Conservation (phyloP, 345 rosid species). For the Hibiscus trionum region DNA sequence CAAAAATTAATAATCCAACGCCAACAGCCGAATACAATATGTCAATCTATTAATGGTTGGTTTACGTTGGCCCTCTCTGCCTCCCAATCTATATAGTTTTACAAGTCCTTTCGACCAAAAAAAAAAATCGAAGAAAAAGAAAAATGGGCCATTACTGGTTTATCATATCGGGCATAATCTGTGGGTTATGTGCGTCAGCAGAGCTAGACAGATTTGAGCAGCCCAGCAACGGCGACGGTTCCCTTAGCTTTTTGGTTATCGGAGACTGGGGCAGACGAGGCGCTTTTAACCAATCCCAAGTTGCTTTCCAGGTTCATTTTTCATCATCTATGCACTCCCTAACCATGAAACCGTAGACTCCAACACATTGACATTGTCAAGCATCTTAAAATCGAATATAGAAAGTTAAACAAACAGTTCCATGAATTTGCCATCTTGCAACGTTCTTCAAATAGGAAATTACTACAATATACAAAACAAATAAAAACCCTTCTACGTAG, state of each 20-base stretch:
- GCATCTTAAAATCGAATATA: no score
- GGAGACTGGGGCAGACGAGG: constrained; percentile 91
- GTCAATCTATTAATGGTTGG: not conserved
- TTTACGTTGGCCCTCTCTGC: not conserved
- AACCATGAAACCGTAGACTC: no score
- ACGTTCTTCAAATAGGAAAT: no score
- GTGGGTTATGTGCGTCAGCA: constrained; percentile 13
- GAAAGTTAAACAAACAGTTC: not conserved
- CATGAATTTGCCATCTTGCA: not conserved
- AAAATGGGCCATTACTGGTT: not conserved
- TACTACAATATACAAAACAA: no score
- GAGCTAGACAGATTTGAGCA: constrained; percentile 55
- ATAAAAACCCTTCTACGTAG: constrained; percentile 31
- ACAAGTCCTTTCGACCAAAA: no score
- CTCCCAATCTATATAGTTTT: not conserved
- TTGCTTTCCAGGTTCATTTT: constrained; percentile 50
- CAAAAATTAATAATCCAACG: not conserved
- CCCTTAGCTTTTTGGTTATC: constrained; percentile 19
- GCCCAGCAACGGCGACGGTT: constrained; percentile 38
- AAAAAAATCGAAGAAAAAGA: not conserved
- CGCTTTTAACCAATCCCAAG: constrained; percentile 55
- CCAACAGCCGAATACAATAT: not conserved
- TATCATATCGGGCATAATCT: not conserved
- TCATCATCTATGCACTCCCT: not conserved
- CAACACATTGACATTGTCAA: no score